Conservation (phyloP, 495 filamentous ascomycete genomes). For the Letharia lupina region DNA sequence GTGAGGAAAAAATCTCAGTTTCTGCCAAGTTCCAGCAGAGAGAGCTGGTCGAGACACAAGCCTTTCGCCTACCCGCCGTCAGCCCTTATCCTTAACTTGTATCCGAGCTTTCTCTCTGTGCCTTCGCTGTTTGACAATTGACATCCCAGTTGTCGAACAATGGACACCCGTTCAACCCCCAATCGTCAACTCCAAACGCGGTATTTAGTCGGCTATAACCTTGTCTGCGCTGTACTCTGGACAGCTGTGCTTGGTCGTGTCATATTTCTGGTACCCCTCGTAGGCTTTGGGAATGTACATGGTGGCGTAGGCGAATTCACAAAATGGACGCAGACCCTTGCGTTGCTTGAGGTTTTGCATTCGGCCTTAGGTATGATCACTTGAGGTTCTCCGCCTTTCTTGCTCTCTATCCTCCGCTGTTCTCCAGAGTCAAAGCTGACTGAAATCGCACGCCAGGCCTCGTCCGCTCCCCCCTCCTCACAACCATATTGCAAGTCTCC, state of each 20-base stretch:
- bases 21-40: neutral
- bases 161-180: slow-evolving; percentile 17
- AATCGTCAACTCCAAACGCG: slow-evolving; percentile 19
- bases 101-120: neutral
- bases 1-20: neutral
- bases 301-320: slow-evolving; percentile 52
- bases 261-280: slow-evolving; percentile 39
- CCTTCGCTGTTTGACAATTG: neutral
- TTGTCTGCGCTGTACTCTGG: slow-evolving; percentile 68
- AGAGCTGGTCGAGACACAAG: no score
- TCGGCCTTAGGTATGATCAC: slow-evolving; percentile 50
- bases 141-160: slow-evolving; percentile 1
- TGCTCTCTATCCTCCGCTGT: neutral
- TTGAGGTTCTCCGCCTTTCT: neutral
- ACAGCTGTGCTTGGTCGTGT: slow-evolving; percentile 55
- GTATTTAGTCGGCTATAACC: slow-evolving; percentile 82
- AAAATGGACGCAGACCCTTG: slow-evolving; percentile 73
- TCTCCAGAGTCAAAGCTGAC: neutral
- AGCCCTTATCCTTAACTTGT: neutral
- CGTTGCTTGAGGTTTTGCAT: slow-evolving; percentile 75
- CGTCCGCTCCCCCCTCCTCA: slow-evolving; percentile 74
- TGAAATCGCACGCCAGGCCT: slow-evolving; percentile 42
- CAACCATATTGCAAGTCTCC: slow-evolving; percentile 82
- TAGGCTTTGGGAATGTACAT: slow-evolving; percentile 47
- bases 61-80: neutral